Percentiles rank a stretch among this genome's conserved stretches.
Evolutionary conservation across 108 stramenopile genomes (phyloP).

Genomic region (Poteriospumella lacustris): DNA sequence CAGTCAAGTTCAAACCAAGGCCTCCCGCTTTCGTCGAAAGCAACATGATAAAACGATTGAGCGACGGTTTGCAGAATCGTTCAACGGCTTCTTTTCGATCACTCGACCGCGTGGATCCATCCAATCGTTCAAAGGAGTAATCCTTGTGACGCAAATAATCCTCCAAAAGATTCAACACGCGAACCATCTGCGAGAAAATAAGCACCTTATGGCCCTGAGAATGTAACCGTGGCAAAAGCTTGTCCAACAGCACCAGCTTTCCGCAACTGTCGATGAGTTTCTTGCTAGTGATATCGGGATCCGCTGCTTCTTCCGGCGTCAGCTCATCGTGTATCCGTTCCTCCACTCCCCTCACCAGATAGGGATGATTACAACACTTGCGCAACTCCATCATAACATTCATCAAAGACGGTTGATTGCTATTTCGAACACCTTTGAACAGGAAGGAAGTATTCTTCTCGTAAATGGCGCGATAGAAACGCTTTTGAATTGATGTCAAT

Average conservation of each 20-base stretch:
- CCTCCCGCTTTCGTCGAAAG: conserved; percentile 91
- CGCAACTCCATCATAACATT: conserved; percentile 95
- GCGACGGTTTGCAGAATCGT: conserved; percentile 71
- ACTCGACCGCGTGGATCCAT: conserved; percentile 43
- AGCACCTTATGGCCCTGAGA: conserved; percentile 81
- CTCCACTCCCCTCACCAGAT: conserved; percentile 45
- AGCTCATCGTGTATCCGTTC: conserved; percentile 49
- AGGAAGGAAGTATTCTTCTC: conserved; percentile 78
- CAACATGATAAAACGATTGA: conserved; percentile 83
- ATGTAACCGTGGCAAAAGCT: conserved; percentile 86
- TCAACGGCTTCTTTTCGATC: conserved; percentile 63
- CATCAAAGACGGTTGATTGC: conserved; percentile 71
- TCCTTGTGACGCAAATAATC: conserved; percentile 71
- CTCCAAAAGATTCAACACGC: conserved; percentile 89
- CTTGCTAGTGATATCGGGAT: conserved; percentile 28
- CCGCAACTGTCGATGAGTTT: conserved; percentile 64
- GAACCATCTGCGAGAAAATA: conserved; percentile 96
- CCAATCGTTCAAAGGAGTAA: conserved; percentile 52
- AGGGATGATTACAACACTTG: conserved; percentile 67
- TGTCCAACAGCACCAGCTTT: conserved; percentile 93
- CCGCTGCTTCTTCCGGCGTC: conserved; percentile 36
- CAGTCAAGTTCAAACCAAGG: conserved; percentile 89
- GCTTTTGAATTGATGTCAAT: conserved; percentile 88
- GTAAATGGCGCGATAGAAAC: conserved; percentile 93
- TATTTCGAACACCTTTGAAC: conserved; percentile 36